phyloP scores from a whole-genome alignment of 2,329 filamentous ascomycete genomes.

The Monosporascus sp. region DNA sequence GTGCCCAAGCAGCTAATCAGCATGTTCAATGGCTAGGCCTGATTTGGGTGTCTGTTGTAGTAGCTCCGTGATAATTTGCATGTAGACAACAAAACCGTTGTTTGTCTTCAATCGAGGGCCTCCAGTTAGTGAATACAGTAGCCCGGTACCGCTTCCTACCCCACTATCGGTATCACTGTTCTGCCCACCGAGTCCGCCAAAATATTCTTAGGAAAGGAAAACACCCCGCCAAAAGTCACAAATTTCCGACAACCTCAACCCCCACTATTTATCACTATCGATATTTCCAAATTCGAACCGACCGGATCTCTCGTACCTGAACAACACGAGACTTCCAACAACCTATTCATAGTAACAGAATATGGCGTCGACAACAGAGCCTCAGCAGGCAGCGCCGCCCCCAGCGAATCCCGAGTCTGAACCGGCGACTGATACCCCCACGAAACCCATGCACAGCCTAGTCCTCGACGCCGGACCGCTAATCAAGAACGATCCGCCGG shows the following conservation, averaged over 20 bases:
- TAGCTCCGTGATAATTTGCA: too few relatives aligned
- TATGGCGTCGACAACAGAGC: background rate
- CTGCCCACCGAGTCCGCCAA: slow-evolving; percentile 1
- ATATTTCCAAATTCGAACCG: background rate
- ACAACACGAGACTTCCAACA: background rate
- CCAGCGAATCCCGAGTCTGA: background rate
- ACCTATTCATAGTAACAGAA: background rate
- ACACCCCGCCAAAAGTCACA: background rate
- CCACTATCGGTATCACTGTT: background rate
- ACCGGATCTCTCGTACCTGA: background rate
- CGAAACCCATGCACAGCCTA: slow-evolving; percentile 73
- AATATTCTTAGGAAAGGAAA: slow-evolving; percentile 1
- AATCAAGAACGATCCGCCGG: slow-evolving; percentile 84
- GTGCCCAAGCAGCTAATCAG: too few relatives aligned
- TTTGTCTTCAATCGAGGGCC: too few relatives aligned
- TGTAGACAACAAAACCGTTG: too few relatives aligned
- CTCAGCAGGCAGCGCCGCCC: background rate
- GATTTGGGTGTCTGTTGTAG: too few relatives aligned
- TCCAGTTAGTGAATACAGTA: too few relatives aligned
- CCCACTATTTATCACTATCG: background rate
- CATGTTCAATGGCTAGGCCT: too few relatives aligned
- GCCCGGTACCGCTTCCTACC: background rate
- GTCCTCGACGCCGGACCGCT: slow-evolving; percentile 89
- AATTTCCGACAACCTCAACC: background rate
- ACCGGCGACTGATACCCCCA: background rate